Evolutionary conservation across 345 rosid species (phyloP).

Genomic region (Aurinia saxatilis): DNA sequence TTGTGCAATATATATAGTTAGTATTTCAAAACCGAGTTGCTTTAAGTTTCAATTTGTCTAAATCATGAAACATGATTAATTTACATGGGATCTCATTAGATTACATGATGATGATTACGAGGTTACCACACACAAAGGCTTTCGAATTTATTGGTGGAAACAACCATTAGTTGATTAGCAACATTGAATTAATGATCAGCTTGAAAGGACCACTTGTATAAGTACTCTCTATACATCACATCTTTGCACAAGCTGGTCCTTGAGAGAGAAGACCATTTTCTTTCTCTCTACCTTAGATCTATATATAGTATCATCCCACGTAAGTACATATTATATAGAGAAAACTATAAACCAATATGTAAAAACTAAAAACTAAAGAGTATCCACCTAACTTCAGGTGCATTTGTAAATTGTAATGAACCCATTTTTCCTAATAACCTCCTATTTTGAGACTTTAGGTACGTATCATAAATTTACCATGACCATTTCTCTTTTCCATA

Average conservation of each 20-base stretch:
- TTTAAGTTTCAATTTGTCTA: not conserved
- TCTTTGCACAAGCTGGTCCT: conserved; percentile 5
- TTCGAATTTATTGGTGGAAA: not conserved
- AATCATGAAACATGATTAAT: not conserved
- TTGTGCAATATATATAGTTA: not conserved
- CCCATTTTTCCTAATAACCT: not conserved
- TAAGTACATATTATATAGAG: not conserved
- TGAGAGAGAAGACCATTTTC: not conserved
- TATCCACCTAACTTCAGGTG: not conserved
- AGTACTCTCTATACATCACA: not conserved
- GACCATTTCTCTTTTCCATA: not conserved
- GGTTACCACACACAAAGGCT: not conserved
- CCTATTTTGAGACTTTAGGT: not conserved
- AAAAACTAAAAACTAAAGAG: not conserved
- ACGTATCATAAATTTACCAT: not conserved
- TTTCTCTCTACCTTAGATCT: not conserved
- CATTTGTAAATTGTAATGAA: conserved; percentile 10
- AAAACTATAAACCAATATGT: not conserved
- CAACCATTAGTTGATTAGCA: conserved; percentile 5
- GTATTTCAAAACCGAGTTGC: not conserved
- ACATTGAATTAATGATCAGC: not conserved
- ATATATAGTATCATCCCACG: conserved; percentile 8
- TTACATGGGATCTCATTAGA: not conserved
- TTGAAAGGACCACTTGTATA: conserved; percentile 11
- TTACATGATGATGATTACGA: not conserved